phyloP scores from a whole-genome alignment of 2,329 filamentous ascomycete species.

The Ophiosphaerella korrae region DNA sequence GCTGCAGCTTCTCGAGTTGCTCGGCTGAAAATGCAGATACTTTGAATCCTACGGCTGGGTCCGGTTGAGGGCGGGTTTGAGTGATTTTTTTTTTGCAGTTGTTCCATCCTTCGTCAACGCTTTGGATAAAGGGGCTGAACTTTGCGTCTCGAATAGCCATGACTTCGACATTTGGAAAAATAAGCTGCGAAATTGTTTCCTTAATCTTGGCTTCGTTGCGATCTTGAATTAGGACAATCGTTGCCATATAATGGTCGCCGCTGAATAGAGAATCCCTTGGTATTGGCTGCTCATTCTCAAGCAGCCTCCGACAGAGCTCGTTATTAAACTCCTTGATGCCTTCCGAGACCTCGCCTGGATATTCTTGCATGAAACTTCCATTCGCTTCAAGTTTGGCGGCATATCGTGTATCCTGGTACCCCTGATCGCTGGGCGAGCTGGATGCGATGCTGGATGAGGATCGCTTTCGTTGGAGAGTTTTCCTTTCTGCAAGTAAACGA shows the following conservation, averaged over 20 bases:
- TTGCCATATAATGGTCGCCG: conserved; percentile 34
- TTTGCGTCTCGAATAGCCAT: conserved; percentile 35
- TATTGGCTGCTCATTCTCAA: conserved; percentile 3
- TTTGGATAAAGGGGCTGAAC: conserved; percentile 43
- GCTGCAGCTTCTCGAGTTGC: conserved; percentile 48
- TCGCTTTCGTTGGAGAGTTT: conserved; percentile 5
- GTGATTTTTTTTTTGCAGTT: conserved; percentile 46
- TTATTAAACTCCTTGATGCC: neutral
- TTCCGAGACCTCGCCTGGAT: conserved; percentile 1
- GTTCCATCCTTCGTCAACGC: conserved; percentile 50
- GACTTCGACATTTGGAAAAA: conserved; percentile 48
- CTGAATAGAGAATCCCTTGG: conserved; percentile 8
- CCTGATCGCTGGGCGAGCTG: conserved; percentile 9
- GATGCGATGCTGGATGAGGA: conserved; percentile 1
- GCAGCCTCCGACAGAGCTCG: conserved; percentile 6
- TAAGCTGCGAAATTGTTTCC: conserved; percentile 45
- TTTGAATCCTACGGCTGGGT: conserved; percentile 52
- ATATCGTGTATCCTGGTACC: conserved; percentile 9
- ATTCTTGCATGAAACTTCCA: conserved; percentile 10
- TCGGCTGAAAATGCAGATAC: conserved; percentile 49
- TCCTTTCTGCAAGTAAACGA: conserved; percentile 3
- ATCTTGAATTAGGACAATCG: conserved; percentile 4
- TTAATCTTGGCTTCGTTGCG: conserved; percentile 49
- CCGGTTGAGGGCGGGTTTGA: conserved; percentile 48
- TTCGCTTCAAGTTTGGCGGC: conserved; percentile 4